Evolutionary conservation across 2,329 filamentous ascomycete genomes (phyloP).

Genomic region (Colletotrichum sp.): DNA sequence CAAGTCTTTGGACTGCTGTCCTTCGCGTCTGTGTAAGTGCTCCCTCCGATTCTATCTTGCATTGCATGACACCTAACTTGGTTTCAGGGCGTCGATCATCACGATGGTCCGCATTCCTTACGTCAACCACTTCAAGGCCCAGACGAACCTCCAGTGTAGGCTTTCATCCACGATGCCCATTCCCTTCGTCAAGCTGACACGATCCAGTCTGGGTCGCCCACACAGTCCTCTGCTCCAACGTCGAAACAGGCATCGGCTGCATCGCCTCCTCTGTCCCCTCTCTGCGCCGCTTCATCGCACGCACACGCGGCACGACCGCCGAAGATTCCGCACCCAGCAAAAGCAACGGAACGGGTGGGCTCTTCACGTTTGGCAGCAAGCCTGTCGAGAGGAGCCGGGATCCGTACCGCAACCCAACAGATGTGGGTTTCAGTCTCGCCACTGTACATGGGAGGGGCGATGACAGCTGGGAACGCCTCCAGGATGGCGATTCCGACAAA

Average conservation of each 20-base stretch:
- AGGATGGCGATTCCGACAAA: slow-evolving; percentile 21
- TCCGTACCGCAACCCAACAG: slow-evolving; percentile 16
- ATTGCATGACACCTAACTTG: not conserved
- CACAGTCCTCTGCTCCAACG: slow-evolving; percentile 26
- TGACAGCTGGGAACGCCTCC: slow-evolving; percentile 21
- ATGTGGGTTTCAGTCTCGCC: slow-evolving; percentile 16
- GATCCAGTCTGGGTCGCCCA: slow-evolving; percentile 21
- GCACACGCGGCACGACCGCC: slow-evolving; percentile 5
- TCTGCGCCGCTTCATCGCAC: slow-evolving; percentile 21
- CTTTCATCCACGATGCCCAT: no score
- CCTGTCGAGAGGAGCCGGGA: slow-evolving; percentile 10
- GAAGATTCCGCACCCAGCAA: slow-evolving; percentile 4
- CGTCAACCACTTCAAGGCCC: slow-evolving; percentile 23
- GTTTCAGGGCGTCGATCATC: slow-evolving; percentile 22
- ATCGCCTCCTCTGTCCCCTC: slow-evolving; percentile 25
- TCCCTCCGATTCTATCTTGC: accelerated
- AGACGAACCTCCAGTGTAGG: slow-evolving; percentile 18
- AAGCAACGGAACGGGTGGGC: not conserved
- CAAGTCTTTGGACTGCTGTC: slow-evolving; percentile 25
- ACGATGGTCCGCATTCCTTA: slow-evolving; percentile 28
- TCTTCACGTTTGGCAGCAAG: slow-evolving; percentile 20
- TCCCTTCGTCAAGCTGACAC: not conserved
- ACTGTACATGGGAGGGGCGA: slow-evolving; percentile 16
- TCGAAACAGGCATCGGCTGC: slow-evolving; percentile 26
- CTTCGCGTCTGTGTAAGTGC: slow-evolving; percentile 23